phyloP scores from a whole-genome alignment of 441 rosid species.

The Pelargonium citronellum region DNA sequence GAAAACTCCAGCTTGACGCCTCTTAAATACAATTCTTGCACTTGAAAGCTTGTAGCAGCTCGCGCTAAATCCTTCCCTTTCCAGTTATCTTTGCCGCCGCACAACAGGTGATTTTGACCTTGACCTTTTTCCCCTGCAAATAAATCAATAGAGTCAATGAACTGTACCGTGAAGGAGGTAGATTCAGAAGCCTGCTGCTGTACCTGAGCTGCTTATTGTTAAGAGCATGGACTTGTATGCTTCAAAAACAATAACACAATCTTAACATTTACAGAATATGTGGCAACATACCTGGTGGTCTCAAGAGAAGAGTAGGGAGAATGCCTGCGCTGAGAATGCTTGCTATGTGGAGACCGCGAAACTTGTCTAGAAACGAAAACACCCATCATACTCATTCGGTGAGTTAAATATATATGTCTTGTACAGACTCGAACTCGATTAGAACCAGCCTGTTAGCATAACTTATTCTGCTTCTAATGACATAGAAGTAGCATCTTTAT shows the following conservation, averaged over 20 bases:
- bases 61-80: neutral
- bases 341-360: constrained; percentile 99
- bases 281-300: constrained; percentile 39
- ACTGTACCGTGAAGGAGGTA: neutral
- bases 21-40: neutral
- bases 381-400: constrained; percentile 69
- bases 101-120: constrained; percentile 3
- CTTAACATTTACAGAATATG: constrained; percentile 29
- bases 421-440: constrained; percentile 26
- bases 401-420: constrained; percentile 38
- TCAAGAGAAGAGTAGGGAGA: constrained; percentile 95
- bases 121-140: constrained; percentile 10
- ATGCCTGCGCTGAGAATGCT: constrained; percentile 95
- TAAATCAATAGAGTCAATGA: constrained; percentile 8
- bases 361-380: constrained; percentile 95
- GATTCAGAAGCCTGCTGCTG: neutral
- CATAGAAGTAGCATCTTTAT: constrained; percentile 12
- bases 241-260: constrained; percentile 31
- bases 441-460: constrained; percentile 23
- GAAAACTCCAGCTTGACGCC: neutral
- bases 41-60: constrained; percentile 2
- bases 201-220: neutral
- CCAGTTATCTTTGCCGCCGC: neutral
- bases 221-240: neutral
- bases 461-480: constrained; percentile 25